Percentiles rank a stretch among this genome's conserved stretches.
phyloP scores from a whole-genome alignment of 148 eudicot species.

The Selenicereus undatus region DNA sequence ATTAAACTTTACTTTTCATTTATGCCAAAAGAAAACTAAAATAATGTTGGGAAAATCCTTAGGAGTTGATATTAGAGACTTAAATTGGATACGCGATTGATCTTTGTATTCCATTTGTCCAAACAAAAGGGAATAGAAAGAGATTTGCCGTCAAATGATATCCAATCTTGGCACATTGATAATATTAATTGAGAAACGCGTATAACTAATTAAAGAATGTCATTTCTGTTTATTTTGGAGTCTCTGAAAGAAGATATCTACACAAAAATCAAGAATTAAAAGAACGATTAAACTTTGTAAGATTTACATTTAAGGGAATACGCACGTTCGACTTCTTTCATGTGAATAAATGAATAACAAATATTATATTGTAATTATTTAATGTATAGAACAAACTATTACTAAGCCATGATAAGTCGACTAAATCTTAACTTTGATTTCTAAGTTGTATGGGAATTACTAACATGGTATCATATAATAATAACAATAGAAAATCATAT shows the following conservation, averaged over 20 bases:
- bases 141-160: background rate
- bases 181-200: background rate
- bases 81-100: too few relatives aligned
- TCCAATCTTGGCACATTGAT: background rate
- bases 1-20: too few relatives aligned
- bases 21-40: too few relatives aligned
- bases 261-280: background rate
- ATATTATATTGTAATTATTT: background rate
- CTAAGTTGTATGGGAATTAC: background rate
- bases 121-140: too few relatives aligned
- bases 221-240: background rate
- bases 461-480: slow-evolving; percentile 8
- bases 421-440: slow-evolving; percentile 4
- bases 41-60: too few relatives aligned
- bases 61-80: too few relatives aligned
- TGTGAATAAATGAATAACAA: background rate
- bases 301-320: background rate
- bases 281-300: background rate
- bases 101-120: too few relatives aligned
- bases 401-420: slow-evolving; percentile 1
- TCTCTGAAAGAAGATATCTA: background rate
- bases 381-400: background rate
- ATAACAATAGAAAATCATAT: background rate
- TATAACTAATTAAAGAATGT: background rate
- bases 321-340: background rate